Evolutionary conservation across 345 rosid genomes (phyloP), one percentile per base, ranked within the genome.

Genomic region (Arabis alpina): DNA sequence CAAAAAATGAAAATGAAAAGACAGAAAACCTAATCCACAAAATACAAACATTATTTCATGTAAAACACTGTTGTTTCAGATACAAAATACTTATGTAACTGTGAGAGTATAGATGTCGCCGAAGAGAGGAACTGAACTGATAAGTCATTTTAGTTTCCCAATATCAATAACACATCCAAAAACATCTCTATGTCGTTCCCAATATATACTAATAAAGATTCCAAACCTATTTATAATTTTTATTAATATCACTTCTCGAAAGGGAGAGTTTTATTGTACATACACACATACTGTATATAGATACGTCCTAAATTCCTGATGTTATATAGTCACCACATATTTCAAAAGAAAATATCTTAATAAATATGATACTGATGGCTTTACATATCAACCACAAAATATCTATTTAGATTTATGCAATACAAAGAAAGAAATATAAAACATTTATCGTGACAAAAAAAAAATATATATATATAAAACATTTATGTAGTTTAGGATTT

Each of bases 361-460:
- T 58, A 43, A 57, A 66, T 41, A 50, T 66, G 72, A 50, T 36
- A 65, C 2, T 72, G 60, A 48, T 49, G 45, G 65, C 76, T 64
- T 72, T 11, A 37, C 4, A 48, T 64, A 62, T 63, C 23, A 56
- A 37, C 65, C 52, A 55, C 16, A 37, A 49, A 6, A 54, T 14
- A 54, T 14, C 12, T 23, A 54, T 4, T n/a, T 72, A 34, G 6
- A 55, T 45, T 47, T 27, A 27, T 28, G 14, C 15, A 59, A 66
- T 50, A 60, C 6, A 53, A 12, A 19, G 3, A 16, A 28, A 12
- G 0, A 9, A 19, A 32, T 23, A 44, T 13, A 62, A 2, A 63
- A 34, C 28, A 56, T 64, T 73, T 55, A 12, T 55, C n/a, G n/a
- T n/a, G n/a, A n/a, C n/a, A n/a, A n/a, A n/a, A n/a, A n/a, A n/a